A percentile compares a stretch with the other conserved stretches of the same genome.
Evolutionary conservation across 2,329 filamentous ascomycete species (phyloP).

Genomic region (Teratosphaeria nubilosa): DNA sequence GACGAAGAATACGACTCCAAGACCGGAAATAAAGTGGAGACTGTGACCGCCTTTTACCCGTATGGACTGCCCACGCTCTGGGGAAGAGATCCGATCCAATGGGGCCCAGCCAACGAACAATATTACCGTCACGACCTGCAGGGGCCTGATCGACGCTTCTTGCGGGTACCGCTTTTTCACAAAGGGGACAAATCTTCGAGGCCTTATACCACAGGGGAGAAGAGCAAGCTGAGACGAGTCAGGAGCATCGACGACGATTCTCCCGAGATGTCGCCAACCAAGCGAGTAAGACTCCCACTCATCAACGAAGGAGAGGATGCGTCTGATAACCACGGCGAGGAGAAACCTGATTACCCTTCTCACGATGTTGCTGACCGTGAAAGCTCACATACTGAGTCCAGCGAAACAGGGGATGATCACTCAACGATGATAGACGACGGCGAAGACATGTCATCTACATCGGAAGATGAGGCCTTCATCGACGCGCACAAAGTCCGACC

Average conservation of each 20-base stretch:
- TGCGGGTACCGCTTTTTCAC: background rate
- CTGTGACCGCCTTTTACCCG: background rate
- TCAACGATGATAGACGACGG: background rate
- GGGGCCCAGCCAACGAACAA: background rate
- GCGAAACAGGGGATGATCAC: background rate
- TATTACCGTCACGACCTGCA: background rate
- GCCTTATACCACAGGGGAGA: background rate
- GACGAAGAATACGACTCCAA: background rate
- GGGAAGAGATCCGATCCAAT: background rate
- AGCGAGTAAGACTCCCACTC: background rate
- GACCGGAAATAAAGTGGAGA: background rate
- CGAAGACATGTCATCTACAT: background rate
- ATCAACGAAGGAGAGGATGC: background rate
- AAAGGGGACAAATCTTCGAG: background rate
- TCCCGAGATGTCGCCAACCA: background rate
- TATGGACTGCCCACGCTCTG: background rate
- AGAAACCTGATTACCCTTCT: background rate
- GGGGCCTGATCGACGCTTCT: background rate
- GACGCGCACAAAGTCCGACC: background rate
- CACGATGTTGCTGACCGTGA: background rate
- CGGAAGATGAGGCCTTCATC: background rate
- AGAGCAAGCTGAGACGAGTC: background rate
- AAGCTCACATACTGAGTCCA: background rate
- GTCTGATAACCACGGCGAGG: background rate
- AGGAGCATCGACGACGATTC: slow-evolving; percentile 1